Conservation (phyloP, 768 basidiomycete species). For the Chalciporus piperatus region DNA sequence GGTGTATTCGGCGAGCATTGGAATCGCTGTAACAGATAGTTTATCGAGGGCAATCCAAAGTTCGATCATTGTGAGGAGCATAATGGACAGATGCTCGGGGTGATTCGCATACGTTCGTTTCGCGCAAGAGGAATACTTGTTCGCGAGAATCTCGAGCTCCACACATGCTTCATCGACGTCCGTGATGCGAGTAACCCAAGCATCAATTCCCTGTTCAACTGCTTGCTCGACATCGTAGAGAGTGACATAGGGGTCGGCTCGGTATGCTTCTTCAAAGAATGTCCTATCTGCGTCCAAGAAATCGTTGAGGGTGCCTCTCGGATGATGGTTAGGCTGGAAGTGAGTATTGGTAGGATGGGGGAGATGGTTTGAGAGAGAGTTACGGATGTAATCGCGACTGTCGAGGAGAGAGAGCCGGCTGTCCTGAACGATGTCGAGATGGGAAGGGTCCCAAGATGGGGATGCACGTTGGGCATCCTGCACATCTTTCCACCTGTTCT, state of each 20-base stretch:
- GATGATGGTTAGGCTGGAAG: slow-evolving; percentile 6
- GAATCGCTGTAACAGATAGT: slow-evolving; percentile 14
- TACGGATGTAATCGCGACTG: slow-evolving; percentile 29
- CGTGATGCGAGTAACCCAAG: slow-evolving; percentile 30
- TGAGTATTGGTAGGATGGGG: background rate
- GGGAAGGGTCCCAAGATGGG: slow-evolving; percentile 31
- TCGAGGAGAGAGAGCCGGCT: slow-evolving; percentile 32
- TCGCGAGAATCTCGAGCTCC: slow-evolving; percentile 22
- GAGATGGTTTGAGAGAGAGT: slow-evolving; percentile 8
- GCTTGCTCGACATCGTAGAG: slow-evolving; percentile 39
- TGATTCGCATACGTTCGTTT: slow-evolving; percentile 26
- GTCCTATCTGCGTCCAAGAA: slow-evolving; percentile 13
- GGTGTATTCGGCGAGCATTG: slow-evolving; percentile 30
- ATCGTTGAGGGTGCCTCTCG: slow-evolving; percentile 13
- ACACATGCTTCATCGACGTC: slow-evolving; percentile 12
- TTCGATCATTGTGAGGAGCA: slow-evolving; percentile 40
- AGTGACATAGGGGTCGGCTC: slow-evolving; percentile 11
- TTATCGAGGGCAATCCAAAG: slow-evolving; percentile 39
- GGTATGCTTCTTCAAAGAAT: slow-evolving; percentile 10
- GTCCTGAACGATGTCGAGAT: slow-evolving; percentile 29
- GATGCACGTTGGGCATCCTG: slow-evolving; percentile 26
- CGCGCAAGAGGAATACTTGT: slow-evolving; percentile 29
- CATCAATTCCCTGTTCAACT: slow-evolving; percentile 31
- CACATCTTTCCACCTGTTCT: slow-evolving; percentile 36
- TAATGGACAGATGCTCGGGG: slow-evolving; percentile 40